These are phyloP conservation scores for Phytophthora multivora DNA, from an alignment of 352 stramenopile genomes.

Conservation along the genomic window DNA sequence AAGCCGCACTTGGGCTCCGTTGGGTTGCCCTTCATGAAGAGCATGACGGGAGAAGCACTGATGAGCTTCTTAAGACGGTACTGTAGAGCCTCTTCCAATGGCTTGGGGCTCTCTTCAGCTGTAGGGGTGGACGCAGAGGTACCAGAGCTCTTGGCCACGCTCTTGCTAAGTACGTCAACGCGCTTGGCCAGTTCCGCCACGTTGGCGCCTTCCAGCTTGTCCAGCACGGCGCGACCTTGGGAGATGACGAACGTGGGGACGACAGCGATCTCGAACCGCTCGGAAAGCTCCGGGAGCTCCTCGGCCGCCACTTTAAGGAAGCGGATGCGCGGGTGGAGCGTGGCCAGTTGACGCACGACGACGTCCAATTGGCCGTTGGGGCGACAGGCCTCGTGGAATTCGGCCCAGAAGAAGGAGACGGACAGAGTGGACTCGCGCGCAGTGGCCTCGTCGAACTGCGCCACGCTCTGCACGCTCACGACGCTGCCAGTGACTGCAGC, in stretches of 20 bases:
- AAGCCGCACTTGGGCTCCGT: constrained; percentile 96
- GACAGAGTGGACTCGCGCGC: constrained; percentile 77
- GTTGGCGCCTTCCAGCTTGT: constrained; percentile 86
- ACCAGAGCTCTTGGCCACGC: constrained; percentile 59
- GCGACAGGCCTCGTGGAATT: constrained; percentile 81
- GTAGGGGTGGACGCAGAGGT: constrained; percentile 13
- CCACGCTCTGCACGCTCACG: constrained; percentile 64
- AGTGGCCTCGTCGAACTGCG: constrained; percentile 81
- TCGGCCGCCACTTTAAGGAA: constrained; percentile 90
- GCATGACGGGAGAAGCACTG: constrained; percentile 92
- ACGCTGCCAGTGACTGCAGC: constrained; percentile 62
- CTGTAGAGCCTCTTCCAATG: constrained; percentile 66
- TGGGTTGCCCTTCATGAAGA: constrained; percentile 99
- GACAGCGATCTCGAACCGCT: constrained; percentile 90
- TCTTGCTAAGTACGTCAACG: constrained; percentile 86
- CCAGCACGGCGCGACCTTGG: constrained; percentile 73
- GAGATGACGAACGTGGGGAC: constrained; percentile 95
- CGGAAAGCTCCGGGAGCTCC: constrained; percentile 80
- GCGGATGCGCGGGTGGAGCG: constrained; percentile 79
- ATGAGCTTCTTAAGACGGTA: constrained; percentile 86
- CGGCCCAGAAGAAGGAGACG: constrained; percentile 86
- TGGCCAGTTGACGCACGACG: constrained; percentile 82
- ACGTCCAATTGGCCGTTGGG: constrained; percentile 87
- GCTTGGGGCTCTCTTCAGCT: constrained; percentile 26
- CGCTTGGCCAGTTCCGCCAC: constrained; percentile 84